Evolutionary conservation across 2,329 filamentous ascomycete genomes (phyloP).

Genomic region (Camillea tinctor): DNA sequence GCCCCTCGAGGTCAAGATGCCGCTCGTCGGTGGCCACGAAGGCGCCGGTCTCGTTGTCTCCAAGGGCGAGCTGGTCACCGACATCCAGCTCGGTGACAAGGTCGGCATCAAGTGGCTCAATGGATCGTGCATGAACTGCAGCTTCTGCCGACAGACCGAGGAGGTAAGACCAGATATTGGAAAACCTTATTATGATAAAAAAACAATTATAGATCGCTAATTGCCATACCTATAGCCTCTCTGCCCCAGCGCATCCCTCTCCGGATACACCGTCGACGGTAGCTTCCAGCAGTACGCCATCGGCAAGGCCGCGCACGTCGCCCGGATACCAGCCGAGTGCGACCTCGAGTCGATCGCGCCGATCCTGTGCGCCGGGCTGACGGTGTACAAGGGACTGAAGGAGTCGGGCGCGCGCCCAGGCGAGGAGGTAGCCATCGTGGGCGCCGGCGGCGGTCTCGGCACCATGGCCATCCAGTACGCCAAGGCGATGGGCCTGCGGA

Average conservation of each 20-base stretch:
- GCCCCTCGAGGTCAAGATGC: constrained; percentile 79
- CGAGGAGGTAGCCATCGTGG: constrained; percentile 79
- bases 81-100: constrained; percentile 78
- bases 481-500: constrained; percentile 80
- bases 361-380: constrained; percentile 81
- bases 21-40: constrained; percentile 79
- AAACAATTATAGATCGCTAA: not conserved
- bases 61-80: constrained; percentile 71
- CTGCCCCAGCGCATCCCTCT: constrained; percentile 71
- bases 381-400: constrained; percentile 89
- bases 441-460: constrained; percentile 81
- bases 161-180: constrained; percentile 44
- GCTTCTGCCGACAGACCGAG: constrained; percentile 77
- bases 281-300: constrained; percentile 92
- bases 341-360: constrained; percentile 76
- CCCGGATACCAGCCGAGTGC: constrained; percentile 75
- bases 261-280: constrained; percentile 90
- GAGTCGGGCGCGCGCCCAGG: constrained; percentile 74
- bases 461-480: constrained; percentile 79
- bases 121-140: constrained; percentile 78
- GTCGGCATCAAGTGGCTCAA: constrained; percentile 95
- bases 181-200: no score
- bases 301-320: constrained; percentile 82
- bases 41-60: constrained; percentile 83
- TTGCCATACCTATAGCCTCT: constrained; percentile 50